Percentiles rank a stretch among this genome's conserved stretches.
Conservation (phyloP, 164 flowering plant genomes). For the Annona cherimola region DNA sequence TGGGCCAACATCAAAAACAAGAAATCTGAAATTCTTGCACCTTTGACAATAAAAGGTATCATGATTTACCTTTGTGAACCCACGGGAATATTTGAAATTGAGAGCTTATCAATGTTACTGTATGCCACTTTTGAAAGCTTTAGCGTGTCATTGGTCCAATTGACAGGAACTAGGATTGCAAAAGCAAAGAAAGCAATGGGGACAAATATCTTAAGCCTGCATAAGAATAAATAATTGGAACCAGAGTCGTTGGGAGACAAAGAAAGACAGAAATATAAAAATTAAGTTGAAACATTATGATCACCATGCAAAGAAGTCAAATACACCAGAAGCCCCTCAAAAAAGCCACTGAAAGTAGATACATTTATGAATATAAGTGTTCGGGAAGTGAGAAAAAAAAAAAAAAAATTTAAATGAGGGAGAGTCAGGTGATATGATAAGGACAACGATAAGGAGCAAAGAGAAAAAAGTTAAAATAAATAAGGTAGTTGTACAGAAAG, state of each 20-base stretch:
- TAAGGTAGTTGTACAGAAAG: too few relatives aligned
- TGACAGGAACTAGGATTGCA: conserved; percentile 66
- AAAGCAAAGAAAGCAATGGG: conserved; percentile 66
- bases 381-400: background rate
- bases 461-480: too few relatives aligned
- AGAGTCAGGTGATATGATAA: too few relatives aligned
- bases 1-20: background rate
- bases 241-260: background rate
- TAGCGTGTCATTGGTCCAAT: conserved; percentile 58
- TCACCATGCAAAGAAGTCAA: background rate
- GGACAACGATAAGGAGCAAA: too few relatives aligned
- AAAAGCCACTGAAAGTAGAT: background rate
- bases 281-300: background rate
- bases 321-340: background rate
- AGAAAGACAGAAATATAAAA: background rate
- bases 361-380: background rate
- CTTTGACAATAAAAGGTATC: background rate
- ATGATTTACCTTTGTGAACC: conserved; percentile 49
- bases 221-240: conserved; percentile 4
- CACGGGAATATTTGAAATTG: conserved; percentile 64
- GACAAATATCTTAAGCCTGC: conserved; percentile 78
- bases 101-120: conserved; percentile 64
- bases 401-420: too few relatives aligned
- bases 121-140: conserved; percentile 32
- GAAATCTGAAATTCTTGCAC: background rate